phyloP scores from a whole-genome alignment of 768 basidiomycete genomes.

The Cyclocybe aegerita region DNA sequence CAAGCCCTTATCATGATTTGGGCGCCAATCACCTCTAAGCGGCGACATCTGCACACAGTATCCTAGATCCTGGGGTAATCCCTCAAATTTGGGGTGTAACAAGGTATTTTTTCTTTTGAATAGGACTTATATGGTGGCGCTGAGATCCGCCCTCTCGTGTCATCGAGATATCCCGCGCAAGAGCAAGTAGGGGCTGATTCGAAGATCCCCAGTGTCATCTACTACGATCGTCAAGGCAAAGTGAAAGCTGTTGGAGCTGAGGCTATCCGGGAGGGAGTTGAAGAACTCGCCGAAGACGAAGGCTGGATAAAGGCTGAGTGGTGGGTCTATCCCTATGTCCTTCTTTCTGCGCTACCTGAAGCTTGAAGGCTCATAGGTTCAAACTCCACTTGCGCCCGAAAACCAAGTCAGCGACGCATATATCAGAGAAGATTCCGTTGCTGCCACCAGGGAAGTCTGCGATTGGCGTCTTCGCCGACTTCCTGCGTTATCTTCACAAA shows the following conservation, averaged over 20 bases:
- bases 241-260: slow-evolving; percentile 48
- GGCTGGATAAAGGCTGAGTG: slow-evolving; percentile 50
- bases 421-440: slow-evolving; percentile 33
- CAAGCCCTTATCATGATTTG: background rate
- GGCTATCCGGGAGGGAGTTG: slow-evolving; percentile 35
- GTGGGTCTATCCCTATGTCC: slow-evolving; percentile 21
- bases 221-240: slow-evolving; percentile 40
- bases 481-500: slow-evolving; percentile 42
- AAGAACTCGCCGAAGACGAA: slow-evolving; percentile 40
- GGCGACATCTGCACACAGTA: slow-evolving; percentile 11
- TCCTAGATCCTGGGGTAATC: slow-evolving; percentile 23
- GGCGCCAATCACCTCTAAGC: background rate
- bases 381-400: slow-evolving; percentile 28
- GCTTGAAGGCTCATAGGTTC: slow-evolving; percentile 20
- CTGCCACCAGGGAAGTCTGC: slow-evolving; percentile 40
- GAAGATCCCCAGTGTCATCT: slow-evolving; percentile 43
- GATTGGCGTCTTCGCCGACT: slow-evolving; percentile 46
- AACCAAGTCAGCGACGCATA: slow-evolving; percentile 4
- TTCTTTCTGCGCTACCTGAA: background rate
- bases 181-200: slow-evolving; percentile 39
- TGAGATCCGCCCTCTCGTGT: background rate
- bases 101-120: slow-evolving; percentile 13
- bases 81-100: slow-evolving; percentile 26
- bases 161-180: slow-evolving; percentile 45
- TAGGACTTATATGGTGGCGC: no score